Percentiles rank a stretch among this genome's conserved stretches.
phyloP scores from a whole-genome alignment of 2,329 filamentous ascomycete genomes.

The Fusarium robinianum region DNA sequence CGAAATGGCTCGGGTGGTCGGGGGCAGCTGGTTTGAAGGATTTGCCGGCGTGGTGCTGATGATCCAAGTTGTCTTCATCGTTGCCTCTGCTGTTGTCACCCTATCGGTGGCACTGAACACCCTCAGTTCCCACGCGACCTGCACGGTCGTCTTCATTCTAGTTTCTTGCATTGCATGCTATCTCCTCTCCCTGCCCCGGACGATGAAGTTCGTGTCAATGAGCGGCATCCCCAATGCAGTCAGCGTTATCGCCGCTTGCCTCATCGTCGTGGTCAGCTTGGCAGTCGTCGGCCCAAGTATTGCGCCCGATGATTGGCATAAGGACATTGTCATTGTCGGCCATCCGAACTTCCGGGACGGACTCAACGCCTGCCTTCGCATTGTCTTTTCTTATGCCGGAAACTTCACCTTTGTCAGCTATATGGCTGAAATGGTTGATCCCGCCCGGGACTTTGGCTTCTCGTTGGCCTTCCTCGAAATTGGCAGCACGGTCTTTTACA shows the following conservation, averaged over 20 bases:
- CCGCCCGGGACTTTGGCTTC: conserved; percentile 28
- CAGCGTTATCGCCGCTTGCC: conserved; percentile 25
- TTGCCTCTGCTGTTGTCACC: conserved; percentile 27
- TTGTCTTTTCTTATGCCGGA: conserved; percentile 36
- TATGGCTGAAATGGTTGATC: conserved; percentile 36
- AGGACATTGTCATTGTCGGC: conserved; percentile 27
- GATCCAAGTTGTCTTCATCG: conserved; percentile 31
- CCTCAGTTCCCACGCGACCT: conserved; percentile 26
- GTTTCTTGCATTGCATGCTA: conserved; percentile 25
- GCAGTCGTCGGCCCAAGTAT: conserved; percentile 24
- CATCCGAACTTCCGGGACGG: conserved; percentile 31
- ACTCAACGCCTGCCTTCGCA: conserved; percentile 28
- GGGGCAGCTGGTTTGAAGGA: conserved; percentile 23
- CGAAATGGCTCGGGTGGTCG: conserved; percentile 64
- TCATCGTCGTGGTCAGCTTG: conserved; percentile 29
- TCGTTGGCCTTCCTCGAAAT: conserved; percentile 30
- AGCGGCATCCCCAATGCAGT: conserved; percentile 29
- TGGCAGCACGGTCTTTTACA: conserved; percentile 33
- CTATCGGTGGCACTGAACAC: conserved; percentile 30
- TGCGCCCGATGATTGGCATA: conserved; percentile 24
- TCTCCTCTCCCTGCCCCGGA: conserved; percentile 25
- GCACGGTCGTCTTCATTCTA: conserved; percentile 29
- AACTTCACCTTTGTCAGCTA: conserved; percentile 36
- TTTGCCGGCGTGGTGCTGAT: conserved; percentile 30
- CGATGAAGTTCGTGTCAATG: conserved; percentile 34